A percentile compares a stretch with the other conserved stretches of the same genome.
Conservation (phyloP, 2,329 filamentous ascomycete genomes). For the Scytalidium lignicola region DNA sequence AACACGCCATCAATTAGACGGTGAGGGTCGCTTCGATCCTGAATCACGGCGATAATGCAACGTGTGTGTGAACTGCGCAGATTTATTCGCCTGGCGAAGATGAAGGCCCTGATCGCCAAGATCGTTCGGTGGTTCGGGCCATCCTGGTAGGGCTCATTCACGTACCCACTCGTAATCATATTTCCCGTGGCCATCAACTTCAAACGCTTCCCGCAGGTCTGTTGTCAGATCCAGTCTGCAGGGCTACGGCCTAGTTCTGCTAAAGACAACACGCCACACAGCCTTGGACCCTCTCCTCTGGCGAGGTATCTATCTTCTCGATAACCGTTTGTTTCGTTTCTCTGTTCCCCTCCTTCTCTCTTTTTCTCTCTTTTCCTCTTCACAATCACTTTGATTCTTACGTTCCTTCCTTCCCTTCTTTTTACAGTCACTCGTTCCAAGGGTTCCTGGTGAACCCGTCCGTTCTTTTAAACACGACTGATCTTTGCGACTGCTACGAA, state of each 20-base stretch:
- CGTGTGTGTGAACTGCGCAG: background rate
- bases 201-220: background rate
- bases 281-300: background rate
- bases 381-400: conserved; percentile 8
- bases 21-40: background rate
- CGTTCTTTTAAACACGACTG: conserved; percentile 18
- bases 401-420: conserved; percentile 10
- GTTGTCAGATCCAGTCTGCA: background rate
- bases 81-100: background rate
- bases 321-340: too few species aligned
- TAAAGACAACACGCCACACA: background rate
- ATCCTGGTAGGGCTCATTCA: background rate
- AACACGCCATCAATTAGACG: background rate
- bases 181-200: background rate
- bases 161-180: background rate
- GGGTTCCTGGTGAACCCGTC: conserved; percentile 28
- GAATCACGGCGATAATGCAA: background rate
- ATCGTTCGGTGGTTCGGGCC: background rate
- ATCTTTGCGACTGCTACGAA: conserved; percentile 8
- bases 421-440: conserved; percentile 13
- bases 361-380: background rate
- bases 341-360: background rate
- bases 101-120: background rate
- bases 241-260: background rate
- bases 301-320: background rate